Evolutionary conservation across 345 rosid species (phyloP).

Genomic region (Litchi chinensis): DNA sequence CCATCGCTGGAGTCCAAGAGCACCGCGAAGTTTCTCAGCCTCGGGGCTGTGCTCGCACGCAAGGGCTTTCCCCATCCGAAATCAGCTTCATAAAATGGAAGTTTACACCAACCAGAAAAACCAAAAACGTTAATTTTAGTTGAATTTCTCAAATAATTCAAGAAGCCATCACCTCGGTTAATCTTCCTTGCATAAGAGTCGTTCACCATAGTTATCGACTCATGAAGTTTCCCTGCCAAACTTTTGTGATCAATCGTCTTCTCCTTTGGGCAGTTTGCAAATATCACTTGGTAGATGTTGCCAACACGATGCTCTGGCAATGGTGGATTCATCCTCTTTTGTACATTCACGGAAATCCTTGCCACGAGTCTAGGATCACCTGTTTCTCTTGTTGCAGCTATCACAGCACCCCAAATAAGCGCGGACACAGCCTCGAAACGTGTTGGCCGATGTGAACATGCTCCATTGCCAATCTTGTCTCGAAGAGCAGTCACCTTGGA

Average conservation of each 20-base stretch:
- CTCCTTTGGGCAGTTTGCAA: slow-evolving; percentile 9
- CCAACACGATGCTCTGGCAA: slow-evolving; percentile 25
- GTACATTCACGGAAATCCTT: slow-evolving; percentile 9
- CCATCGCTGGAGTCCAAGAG: slow-evolving; percentile 24
- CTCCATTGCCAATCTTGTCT: neutral
- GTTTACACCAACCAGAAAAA: slow-evolving; percentile 29
- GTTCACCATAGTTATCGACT: slow-evolving; percentile 14
- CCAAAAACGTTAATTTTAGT: neutral
- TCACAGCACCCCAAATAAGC: slow-evolving; percentile 29
- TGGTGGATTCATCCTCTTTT: slow-evolving; percentile 27
- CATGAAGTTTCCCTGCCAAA: slow-evolving; percentile 16
- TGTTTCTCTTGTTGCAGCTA: neutral
- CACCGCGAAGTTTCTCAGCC: slow-evolving; percentile 11
- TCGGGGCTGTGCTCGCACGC: slow-evolving; percentile 19
- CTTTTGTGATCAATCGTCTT: neutral
- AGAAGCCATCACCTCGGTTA: slow-evolving; percentile 13
- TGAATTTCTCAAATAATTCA: neutral
- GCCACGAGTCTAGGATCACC: neutral
- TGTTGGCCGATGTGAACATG: slow-evolving; percentile 9
- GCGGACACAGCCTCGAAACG: slow-evolving; percentile 20
- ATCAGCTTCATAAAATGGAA: slow-evolving; percentile 32
- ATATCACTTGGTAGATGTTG: slow-evolving; percentile 23
- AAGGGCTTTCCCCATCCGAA: slow-evolving; percentile 40
- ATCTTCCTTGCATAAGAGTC: slow-evolving; percentile 21
- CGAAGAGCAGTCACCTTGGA: slow-evolving; percentile 12